Percentiles rank a stretch among this genome's conserved stretches.
Evolutionary conservation across 2,329 filamentous ascomycete species (phyloP).

Genomic region (Phialocephala subalpina): DNA sequence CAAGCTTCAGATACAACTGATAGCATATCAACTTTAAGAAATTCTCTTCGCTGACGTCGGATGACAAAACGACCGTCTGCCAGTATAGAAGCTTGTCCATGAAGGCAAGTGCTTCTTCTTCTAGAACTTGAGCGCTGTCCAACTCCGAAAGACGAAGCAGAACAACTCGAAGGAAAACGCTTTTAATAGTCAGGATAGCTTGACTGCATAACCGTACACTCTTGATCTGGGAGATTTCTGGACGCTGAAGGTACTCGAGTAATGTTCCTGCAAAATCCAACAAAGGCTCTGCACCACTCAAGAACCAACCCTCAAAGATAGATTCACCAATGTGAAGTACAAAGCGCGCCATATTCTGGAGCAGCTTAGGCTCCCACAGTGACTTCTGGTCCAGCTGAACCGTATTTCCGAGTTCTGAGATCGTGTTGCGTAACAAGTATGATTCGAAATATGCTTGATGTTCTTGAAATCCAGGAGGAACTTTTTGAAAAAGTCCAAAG

Average conservation of each 20-base stretch:
- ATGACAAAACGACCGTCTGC: constrained; percentile 88
- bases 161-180: constrained; percentile 79
- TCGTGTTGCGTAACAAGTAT: constrained; percentile 79
- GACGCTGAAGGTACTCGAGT: constrained; percentile 87
- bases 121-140: constrained; percentile 68
- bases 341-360: constrained; percentile 88
- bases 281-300: constrained; percentile 83
- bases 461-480: constrained; percentile 91
- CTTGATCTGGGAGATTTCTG: constrained; percentile 82
- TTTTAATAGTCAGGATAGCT: constrained; percentile 78
- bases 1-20: constrained; percentile 87
- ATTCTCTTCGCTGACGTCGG: constrained; percentile 80
- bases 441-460: constrained; percentile 97
- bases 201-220: constrained; percentile 91
- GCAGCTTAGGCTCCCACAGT: constrained; percentile 80
- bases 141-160: constrained; percentile 85
- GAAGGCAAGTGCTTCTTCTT: constrained; percentile 72
- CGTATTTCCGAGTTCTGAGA: constrained; percentile 73
- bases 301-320: constrained; percentile 95
- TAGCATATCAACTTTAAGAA: constrained; percentile 90
- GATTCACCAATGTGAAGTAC: constrained; percentile 85
- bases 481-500: constrained; percentile 84
- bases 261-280: constrained; percentile 87
- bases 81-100: constrained; percentile 91
- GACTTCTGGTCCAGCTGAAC: constrained; percentile 76